Base-by-base conservation (phyloP, 768 basidiomycete genomes). In the Tricholoma bakamatsutake region DNA sequence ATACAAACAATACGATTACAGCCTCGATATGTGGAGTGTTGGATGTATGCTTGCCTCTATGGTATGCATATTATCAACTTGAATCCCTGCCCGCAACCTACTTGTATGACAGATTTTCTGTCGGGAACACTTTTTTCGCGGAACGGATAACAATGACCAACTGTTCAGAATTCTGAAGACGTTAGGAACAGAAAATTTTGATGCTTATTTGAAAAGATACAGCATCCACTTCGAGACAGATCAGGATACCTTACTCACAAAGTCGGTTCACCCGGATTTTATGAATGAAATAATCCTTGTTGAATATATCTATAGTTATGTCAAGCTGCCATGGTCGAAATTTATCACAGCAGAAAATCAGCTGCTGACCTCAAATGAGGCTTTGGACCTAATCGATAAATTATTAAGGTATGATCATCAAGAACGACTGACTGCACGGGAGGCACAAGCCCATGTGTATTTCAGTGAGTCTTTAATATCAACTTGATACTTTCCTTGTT, bases 21-120 rank as follows among this genome's bases (percentile, higher is more conserved):
- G 80, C 61, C 73, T 88, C 37, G 85, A 87, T 60, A 77, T 88
- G 70, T 88, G 86, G 86, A 82, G 81, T 67, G 70, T 85, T 54
- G 86, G 86, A 15, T 87, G 86, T 68, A 88, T 87, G 81, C 80
- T 85, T 56, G 87, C 85, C 3, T 79, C 81, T 31, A 87, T 88
- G 84, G 85, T 86, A 53, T 58, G 80, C 65, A 27, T 18, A 1
- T 31, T n/a, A 40, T 33, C 42, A 9, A 50, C 30, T 46, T 24
- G 35, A n/a, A 30, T 21, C 24, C 48, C 7, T 31, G 40, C 33
- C 31, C 21, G 40, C 28, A 53, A 39, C 53, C 49, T 28, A 52
- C 27, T 18, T 34, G 17, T 48, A 12, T 15, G 5, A 10, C 50
- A 87, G 85, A 82, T 88, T 56, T 87, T 88, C 71, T 77, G 82